Base-by-base conservation (phyloP, 2,329 filamentous ascomycete genomes). In the Arthrobotrys iridis region DNA sequence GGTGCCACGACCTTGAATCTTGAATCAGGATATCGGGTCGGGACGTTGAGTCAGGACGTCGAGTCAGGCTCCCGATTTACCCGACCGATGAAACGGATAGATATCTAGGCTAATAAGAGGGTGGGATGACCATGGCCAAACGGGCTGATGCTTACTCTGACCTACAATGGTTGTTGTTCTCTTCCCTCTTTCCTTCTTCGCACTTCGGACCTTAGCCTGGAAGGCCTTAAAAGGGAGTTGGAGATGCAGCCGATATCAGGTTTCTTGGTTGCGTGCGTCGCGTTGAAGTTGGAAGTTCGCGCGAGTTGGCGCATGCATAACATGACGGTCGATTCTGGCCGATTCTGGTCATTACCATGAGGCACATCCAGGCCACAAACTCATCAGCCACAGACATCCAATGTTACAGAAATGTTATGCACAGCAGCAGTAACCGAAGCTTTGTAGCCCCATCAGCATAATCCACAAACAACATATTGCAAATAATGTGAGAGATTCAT, bases 121-220 rank as follows among this genome's bases (percentile, higher is more conserved):
- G 50, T 55, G 50, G 50, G 37, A 55, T 55, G 50, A 37, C 50
- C 18, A 55, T 55, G 50, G 18, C 30, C 28, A 37, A 37, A 22
- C 28, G 13, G 11, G 28, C 18, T 55, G 50, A 35, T 55, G 50
- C 15, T 55, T 55, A 55, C 35, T 35, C 6, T 18, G 18, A 30
- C 30, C 18, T 24, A 20, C 50, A 37, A 37, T 30, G 18, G 15
- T n/a, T 24, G 10, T 18, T 24, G 15, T 62, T 70, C 55, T 71
- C 66, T 37, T 37, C 46, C 57, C 57, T 63, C 66, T 71, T 71
- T 43, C 58, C 58, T 63, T 35, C 55, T 58, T 63, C 66, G 66
- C 66, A 41, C 57, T 71, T 71, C 66, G 66, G 66, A 71, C 45
- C 66, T 71, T 46, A 50, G 26, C 43, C 7, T 48, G 18, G 50